Percentiles rank a stretch among this genome's conserved stretches.
Evolutionary conservation across 768 basidiomycete genomes (phyloP).

Genomic region (Nidularia sp.): DNA sequence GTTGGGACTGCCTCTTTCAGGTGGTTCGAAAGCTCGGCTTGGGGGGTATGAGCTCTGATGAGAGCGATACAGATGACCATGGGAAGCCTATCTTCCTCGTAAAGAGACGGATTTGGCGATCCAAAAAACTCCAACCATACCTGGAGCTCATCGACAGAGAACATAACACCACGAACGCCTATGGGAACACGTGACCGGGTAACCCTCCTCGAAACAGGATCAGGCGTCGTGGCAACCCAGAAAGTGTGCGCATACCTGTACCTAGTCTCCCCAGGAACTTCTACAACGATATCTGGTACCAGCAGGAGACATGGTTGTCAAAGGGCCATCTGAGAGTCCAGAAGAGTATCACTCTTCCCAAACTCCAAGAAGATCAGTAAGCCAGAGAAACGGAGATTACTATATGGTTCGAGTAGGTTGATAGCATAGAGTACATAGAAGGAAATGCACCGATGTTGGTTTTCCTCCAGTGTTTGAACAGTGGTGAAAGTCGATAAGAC

Average conservation of each 20-base stretch:
- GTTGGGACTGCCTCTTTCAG: constrained; percentile 3
- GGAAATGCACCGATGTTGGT: too few relatives aligned
- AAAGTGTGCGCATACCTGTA: constrained; percentile 1
- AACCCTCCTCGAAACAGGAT: constrained; percentile 1
- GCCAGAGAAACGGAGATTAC: too few relatives aligned
- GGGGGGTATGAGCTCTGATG: constrained; percentile 3
- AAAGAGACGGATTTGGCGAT: constrained; percentile 1
- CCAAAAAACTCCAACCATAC: neutral
- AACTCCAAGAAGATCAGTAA: too few relatives aligned
- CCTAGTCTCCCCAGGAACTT: constrained; percentile 4
- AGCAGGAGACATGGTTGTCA: too few relatives aligned
- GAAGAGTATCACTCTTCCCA: too few relatives aligned
- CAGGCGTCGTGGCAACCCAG: neutral
- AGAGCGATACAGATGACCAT: neutral
- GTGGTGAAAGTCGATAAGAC: too few relatives aligned
- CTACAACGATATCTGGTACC: constrained; percentile 5
- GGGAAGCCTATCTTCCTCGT: neutral
- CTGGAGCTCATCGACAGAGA: constrained; percentile 5
- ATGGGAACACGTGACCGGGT: constrained; percentile 1
- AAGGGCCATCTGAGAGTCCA: too few relatives aligned
- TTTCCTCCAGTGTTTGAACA: too few relatives aligned
- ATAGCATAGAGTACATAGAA: too few relatives aligned
- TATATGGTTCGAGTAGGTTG: too few relatives aligned
- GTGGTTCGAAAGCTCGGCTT: neutral
- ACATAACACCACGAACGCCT: constrained; percentile 1